A percentile compares a stretch with the other conserved stretches of the same genome.
Conservation (phyloP, 345 rosid species). For the Citrus medica region DNA sequence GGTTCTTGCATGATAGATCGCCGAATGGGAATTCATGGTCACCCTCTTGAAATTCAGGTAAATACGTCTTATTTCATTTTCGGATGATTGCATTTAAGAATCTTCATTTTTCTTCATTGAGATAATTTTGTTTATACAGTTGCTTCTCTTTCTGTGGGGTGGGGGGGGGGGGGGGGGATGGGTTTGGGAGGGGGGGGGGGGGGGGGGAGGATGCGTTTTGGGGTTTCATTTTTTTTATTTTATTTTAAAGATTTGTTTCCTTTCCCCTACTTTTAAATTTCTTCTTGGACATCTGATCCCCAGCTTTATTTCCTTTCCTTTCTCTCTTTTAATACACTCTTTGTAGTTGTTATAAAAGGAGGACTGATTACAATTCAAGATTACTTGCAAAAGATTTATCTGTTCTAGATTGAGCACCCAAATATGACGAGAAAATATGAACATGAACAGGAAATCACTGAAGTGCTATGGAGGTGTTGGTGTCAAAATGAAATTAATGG, state of each 20-base stretch:
- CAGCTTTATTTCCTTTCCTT: neutral
- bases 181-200: neutral
- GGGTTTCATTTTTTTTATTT: neutral
- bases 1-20: conserved; percentile 97
- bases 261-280: neutral
- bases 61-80: neutral
- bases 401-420: neutral
- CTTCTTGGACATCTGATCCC: neutral
- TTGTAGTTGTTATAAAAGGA: neutral
- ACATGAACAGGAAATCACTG: neutral
- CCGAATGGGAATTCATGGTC: conserved; percentile 95
- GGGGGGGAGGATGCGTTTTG: neutral
- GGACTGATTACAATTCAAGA: neutral
- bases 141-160: neutral
- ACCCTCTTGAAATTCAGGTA: conserved; percentile 92
- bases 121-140: neutral
- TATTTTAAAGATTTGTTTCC: neutral
- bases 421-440: neutral
- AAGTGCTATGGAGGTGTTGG: neutral
- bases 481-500: neutral
- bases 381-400: neutral
- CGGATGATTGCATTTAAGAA: neutral
- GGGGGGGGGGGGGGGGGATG: neutral
- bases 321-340: neutral
- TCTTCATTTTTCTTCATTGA: neutral